Percentiles rank a stretch among this genome's conserved stretches.
Conservation (phyloP, 1,139 yeast species). For the Blastobotrys malaysiensis region DNA sequence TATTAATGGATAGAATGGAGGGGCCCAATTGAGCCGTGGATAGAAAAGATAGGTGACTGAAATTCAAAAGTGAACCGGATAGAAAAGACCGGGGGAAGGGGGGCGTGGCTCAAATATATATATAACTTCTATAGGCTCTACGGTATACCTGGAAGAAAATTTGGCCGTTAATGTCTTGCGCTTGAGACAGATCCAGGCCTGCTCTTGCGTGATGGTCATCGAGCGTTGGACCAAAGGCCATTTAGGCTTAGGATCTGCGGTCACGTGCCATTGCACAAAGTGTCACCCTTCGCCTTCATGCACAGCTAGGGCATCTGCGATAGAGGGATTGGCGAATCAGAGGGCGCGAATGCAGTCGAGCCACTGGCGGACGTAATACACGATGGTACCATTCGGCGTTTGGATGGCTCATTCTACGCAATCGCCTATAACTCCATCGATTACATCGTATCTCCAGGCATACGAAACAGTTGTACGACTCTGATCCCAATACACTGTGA, state of each 20-base stretch:
- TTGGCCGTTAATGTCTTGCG: background rate
- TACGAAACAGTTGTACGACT: no score
- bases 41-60: background rate
- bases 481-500: no score
- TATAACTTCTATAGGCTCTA: background rate
- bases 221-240: background rate
- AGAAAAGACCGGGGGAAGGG: background rate
- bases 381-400: background rate
- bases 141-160: background rate
- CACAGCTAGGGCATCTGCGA: no score
- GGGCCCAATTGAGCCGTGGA: conserved; percentile 1
- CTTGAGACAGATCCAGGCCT: background rate
- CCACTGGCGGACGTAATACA: background rate
- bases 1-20: background rate
- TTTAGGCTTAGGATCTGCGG: background rate
- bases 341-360: background rate
- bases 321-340: no score
- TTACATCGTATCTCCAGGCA: background rate
- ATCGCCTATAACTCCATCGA: background rate
- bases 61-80: background rate
- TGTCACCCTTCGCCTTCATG: background rate
- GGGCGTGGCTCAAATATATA: background rate
- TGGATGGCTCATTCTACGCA: background rate
- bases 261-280: background rate
- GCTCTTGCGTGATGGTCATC: background rate